phyloP scores from a whole-genome alignment of 2,329 filamentous ascomycete genomes.

The Alternaria burnsii region DNA sequence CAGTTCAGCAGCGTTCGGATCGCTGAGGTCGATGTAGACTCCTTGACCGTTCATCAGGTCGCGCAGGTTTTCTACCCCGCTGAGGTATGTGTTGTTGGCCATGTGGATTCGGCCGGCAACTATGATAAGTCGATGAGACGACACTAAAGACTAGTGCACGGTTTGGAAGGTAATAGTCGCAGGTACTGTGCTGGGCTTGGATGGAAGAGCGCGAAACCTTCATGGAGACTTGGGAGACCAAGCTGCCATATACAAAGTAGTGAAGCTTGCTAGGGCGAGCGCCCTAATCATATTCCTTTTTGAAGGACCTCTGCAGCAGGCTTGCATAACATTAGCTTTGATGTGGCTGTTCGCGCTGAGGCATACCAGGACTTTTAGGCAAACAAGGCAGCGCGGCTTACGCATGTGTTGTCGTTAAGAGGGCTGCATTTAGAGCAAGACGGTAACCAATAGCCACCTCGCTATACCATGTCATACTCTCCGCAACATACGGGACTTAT shows the following conservation, averaged over 20 bases:
- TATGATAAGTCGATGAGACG: not conserved
- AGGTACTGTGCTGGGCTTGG: not conserved
- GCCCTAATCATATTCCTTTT: not conserved
- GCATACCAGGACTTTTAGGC: conserved; percentile 19
- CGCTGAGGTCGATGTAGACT: not conserved
- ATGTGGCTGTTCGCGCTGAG: conserved; percentile 15
- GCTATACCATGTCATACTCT: not conserved
- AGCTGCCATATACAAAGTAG: conserved; percentile 15
- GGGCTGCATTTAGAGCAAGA: not conserved
- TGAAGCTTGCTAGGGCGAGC: conserved; percentile 2
- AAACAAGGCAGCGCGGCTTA: conserved; percentile 32
- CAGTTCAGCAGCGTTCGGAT: conserved; percentile 9
- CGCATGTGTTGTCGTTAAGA: conserved; percentile 1
- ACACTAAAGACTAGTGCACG: not conserved
- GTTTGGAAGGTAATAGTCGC: not conserved
- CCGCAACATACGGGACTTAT: not conserved
- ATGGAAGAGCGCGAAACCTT: not conserved
- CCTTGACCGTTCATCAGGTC: conserved; percentile 6
- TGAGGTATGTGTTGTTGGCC: conserved; percentile 5
- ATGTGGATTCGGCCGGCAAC: not conserved
- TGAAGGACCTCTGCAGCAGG: conserved; percentile 18
- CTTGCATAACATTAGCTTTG: conserved; percentile 17
- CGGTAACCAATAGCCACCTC: not conserved
- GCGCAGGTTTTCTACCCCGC: conserved; percentile 9
- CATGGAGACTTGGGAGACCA: not conserved